These are phyloP conservation scores for Lycium barbarum DNA, from an alignment of 257 asterid genomes.

Conservation along the genomic window DNA sequence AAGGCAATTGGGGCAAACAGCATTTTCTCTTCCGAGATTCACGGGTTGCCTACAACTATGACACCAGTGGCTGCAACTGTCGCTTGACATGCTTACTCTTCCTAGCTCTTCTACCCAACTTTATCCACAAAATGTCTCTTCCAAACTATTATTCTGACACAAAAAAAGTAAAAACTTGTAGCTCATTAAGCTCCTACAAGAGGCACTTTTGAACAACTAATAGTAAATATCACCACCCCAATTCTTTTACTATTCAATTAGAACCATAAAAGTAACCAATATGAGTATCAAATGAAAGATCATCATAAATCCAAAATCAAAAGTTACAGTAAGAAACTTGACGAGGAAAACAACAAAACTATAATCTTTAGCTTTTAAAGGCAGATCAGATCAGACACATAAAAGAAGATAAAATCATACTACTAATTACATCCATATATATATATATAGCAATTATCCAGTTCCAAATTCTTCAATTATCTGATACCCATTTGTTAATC, in stretches of 20 bases:
- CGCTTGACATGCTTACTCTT: constrained; percentile 66
- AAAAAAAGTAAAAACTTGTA: background rate
- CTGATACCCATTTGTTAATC: background rate
- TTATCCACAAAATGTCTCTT: constrained; percentile 9
- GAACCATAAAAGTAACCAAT: background rate
- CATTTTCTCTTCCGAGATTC: constrained; percentile 44
- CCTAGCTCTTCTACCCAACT: constrained; percentile 33
- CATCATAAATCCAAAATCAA: constrained; percentile 6
- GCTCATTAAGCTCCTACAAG: constrained; percentile 1
- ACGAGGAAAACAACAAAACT: background rate
- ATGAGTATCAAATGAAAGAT: background rate
- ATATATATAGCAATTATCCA: background rate
- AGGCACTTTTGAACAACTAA: background rate
- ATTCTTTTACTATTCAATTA: background rate
- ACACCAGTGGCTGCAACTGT: constrained; percentile 83
- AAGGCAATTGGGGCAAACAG: constrained; percentile 63
- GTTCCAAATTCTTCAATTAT: background rate
- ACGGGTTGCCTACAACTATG: constrained; percentile 79
- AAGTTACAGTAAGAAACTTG: background rate
- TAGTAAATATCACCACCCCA: background rate
- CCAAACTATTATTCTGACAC: background rate
- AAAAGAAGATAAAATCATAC: constrained; percentile 4
- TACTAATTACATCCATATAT: too few species aligned
- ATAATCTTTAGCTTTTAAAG: background rate
- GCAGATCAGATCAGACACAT: background rate